Base-by-base conservation (phyloP, 2,329 filamentous ascomycete species). In the Exophiala spinifera region DNA sequence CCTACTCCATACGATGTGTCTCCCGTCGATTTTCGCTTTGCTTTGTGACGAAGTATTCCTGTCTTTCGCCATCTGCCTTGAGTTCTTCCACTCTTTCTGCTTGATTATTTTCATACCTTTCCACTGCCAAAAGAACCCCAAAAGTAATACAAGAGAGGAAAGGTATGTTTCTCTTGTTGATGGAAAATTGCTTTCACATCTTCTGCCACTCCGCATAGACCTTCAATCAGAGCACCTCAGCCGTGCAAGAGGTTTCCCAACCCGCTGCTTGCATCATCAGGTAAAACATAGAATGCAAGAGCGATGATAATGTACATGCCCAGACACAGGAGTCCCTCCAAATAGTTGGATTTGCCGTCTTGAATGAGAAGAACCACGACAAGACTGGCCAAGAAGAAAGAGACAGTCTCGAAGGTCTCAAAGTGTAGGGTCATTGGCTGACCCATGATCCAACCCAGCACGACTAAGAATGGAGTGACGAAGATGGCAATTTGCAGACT, bases 401-500 rank as follows among this genome's bases (percentile, higher is more conserved):
- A 82, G 37, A 91, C 84, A 0, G 87, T 90, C 74, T 90, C 85
- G 64, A 91, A 88, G 2, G 81, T 88, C 74, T 91, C 86, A 66
- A 94, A 94, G 67, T 88, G 86, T 39, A 92, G 78, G 5, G 86
- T 87, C 87, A 91, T 90, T 20, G 83, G 79, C 60, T 83, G 75
- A 50, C 79, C 79, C 71, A 89, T 83, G 62, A 87, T 84, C 88
- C 88, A 92, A 57, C 88, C 88, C 34, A 91, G 77, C 61, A 92
- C 84, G 50, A 92, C 88, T 49, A 92, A 76, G 72, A 88, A 86
- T 0, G 88, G 88, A 1, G 88, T 91, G 45, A 92, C 88, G 42
- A 91, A 84, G 43, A 92, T 77, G 19, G 88, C 88, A 64, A 92
- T 92, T 71, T 92, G 88, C 68, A 92, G 85, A 69, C 86, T 89